Evolutionary conservation across 306 rosid genomes (phyloP), one percentile per base, ranked within the genome.

Genomic region (Lathyrus oleraceus): DNA sequence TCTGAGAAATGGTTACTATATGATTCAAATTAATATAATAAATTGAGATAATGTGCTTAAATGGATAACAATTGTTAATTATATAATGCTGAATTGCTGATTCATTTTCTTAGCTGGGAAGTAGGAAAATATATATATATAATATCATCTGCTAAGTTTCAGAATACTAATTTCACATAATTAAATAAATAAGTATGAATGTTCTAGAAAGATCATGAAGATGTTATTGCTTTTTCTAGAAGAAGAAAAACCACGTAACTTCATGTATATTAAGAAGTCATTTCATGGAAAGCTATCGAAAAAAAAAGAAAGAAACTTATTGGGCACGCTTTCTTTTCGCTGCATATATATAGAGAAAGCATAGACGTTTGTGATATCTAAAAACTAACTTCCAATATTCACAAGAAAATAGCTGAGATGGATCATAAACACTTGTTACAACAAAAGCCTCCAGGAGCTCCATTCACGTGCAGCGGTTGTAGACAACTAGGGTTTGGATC

Each of bases 391-490:
- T n/a, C n/a, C n/a, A n/a, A n/a, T n/a, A n/a, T n/a, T n/a, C n/a
- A n/a, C n/a, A n/a, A n/a, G n/a, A n/a, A n/a, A n/a, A n/a, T n/a
- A n/a, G n/a, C n/a, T 38, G 5, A 66, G 70, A 71, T 63, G 27
- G 15, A 14, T 65, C 89, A 85, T 71, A 9, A 38, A 23, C 83
- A 82, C 43, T 4, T 14, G 10, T 40, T 82, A 21, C 47, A 8
- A 1, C 64, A 25, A 13, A 76, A 58, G 13, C 53, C 80, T 4
- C n/a, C 78, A 1, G 67, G 53, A 44, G 75, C 44, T 25, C 83
- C 89, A 21, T 82, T 27, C 72, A 67, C 2, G 5, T 85, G 89
- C 56, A 63, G 69, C 16, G 89, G 87, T 6, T 85, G 89, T 21
- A 7, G 13, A 36, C 84, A 77, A 30, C n/a, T 80, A 10, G 87